These are phyloP conservation scores for Chlorophyllum brunneum DNA, from an alignment of 768 basidiomycete species.

Conservation along the genomic window DNA sequence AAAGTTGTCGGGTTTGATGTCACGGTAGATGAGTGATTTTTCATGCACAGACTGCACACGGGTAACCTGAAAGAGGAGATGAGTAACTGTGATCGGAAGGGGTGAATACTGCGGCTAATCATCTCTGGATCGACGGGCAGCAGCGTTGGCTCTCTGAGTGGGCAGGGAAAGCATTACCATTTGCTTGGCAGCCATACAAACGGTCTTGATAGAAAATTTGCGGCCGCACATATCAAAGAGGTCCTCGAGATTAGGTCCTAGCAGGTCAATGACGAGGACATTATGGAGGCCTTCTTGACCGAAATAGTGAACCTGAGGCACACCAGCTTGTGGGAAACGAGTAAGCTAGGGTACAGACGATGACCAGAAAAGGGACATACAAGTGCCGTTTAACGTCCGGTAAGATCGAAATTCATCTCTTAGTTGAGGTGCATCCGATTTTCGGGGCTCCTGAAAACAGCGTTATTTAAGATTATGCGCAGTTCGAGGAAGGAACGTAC, in stretches of 20 bases:
- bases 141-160: no score
- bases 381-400: slow-evolving; percentile 87
- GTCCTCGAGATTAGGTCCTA: slow-evolving; percentile 97
- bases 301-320: slow-evolving; percentile 98
- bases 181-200: slow-evolving; percentile 98
- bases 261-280: slow-evolving; percentile 87
- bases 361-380: slow-evolving; percentile 45
- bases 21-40: slow-evolving; percentile 96
- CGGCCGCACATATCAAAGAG: slow-evolving; percentile 99
- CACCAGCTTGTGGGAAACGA: slow-evolving; percentile 60
- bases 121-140: no score
- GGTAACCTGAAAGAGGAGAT: slow-evolving; percentile 59
- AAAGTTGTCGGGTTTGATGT: slow-evolving; percentile 99
- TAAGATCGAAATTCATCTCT: slow-evolving; percentile 97
- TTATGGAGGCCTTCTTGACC: slow-evolving; percentile 99
- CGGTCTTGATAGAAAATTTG: slow-evolving; percentile 97
- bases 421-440: slow-evolving; percentile 96
- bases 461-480: slow-evolving; percentile 9
- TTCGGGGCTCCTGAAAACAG: slow-evolving; percentile 76
- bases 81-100: neutral
- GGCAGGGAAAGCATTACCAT: slow-evolving; percentile 64
- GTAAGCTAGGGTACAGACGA: slow-evolving; percentile 10
- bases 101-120: neutral
- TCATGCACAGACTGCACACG: slow-evolving; percentile 98
- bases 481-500: slow-evolving; percentile 41